Percentiles rank a stretch among this genome's conserved stretches.
phyloP scores from a whole-genome alignment of 140 eudicot species.

The Flaveria floridana region DNA sequence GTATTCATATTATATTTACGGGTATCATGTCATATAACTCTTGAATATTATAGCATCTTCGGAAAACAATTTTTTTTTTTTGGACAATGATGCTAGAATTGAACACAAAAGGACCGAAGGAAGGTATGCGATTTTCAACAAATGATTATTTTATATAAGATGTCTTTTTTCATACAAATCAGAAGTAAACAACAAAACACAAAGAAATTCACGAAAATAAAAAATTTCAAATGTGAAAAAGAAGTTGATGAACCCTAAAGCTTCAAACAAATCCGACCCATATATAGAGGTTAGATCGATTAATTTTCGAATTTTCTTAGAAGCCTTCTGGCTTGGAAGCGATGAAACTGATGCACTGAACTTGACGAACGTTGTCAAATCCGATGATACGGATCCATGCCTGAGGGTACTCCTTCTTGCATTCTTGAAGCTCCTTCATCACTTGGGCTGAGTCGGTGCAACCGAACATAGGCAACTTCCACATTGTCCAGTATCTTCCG shows the following conservation, averaged over 20 bases:
- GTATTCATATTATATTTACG: no score
- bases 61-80: neutral
- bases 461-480: conserved; percentile 46
- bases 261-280: conserved; percentile 24
- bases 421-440: conserved; percentile 40
- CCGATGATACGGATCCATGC: conserved; percentile 65
- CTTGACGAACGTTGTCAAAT: conserved; percentile 79
- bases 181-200: conserved; percentile 26
- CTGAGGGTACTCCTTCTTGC: conserved; percentile 53
- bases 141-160: conserved; percentile 23
- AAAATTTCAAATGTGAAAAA: neutral
- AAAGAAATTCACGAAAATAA: neutral
- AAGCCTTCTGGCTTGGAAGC: conserved; percentile 50
- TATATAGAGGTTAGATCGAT: conserved; percentile 20
- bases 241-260: conserved; percentile 27
- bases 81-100: neutral
- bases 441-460: conserved; percentile 62
- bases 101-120: neutral
- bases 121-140: neutral
- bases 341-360: conserved; percentile 63
- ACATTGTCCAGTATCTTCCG: conserved; percentile 55
- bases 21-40: neutral
- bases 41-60: neutral
- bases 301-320: conserved; percentile 19
- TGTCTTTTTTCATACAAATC: conserved; percentile 28